phyloP scores from a whole-genome alignment of 208 protist genomes.

The Kentomonas sorsogonicus region DNA sequence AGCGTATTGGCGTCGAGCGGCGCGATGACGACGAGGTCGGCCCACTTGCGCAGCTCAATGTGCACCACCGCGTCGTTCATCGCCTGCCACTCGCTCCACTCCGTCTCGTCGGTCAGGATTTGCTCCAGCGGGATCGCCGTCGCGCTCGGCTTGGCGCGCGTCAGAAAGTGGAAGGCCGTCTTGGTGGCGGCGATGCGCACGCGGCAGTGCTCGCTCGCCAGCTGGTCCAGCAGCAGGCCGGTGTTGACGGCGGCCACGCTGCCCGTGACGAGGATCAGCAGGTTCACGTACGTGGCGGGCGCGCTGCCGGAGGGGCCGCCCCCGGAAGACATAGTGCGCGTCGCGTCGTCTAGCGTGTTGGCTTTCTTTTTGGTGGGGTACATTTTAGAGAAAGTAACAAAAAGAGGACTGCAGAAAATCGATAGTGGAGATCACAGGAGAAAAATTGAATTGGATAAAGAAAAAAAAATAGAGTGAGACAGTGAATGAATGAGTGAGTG shows the following conservation, averaged over 20 bases:
- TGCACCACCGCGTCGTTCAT: slow-evolving; percentile 89
- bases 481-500: not conserved
- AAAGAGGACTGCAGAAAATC: too few species aligned
- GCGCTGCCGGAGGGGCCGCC: too few species aligned
- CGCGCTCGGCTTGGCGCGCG: slow-evolving; percentile 47
- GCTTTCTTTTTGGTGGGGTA: too few species aligned
- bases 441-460: not conserved
- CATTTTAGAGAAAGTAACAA: too few species aligned
- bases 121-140: slow-evolving; percentile 62
- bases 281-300: too few species aligned
- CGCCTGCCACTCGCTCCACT: slow-evolving; percentile 77
- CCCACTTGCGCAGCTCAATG: slow-evolving; percentile 93
- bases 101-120: slow-evolving; percentile 81
- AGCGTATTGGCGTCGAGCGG: slow-evolving; percentile 97
- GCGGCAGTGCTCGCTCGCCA: slow-evolving; percentile 51
- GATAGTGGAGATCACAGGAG: not conserved
- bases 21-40: slow-evolving; percentile 93
- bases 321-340: too few species aligned
- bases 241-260: slow-evolving; percentile 89
- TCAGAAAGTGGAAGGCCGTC: slow-evolving; percentile 72
- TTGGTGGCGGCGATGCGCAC: slow-evolving; percentile 82
- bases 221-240: slow-evolving; percentile 69
- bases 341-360: too few species aligned
- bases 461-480: slow-evolving; percentile 10
- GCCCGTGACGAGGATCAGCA: slow-evolving; percentile 79